A percentile compares a stretch with the other conserved stretches of the same genome.
These are phyloP conservation scores for Torrubiella hemipterigena DNA, from an alignment of 2,329 filamentous ascomycete species.

Conservation along the genomic window DNA sequence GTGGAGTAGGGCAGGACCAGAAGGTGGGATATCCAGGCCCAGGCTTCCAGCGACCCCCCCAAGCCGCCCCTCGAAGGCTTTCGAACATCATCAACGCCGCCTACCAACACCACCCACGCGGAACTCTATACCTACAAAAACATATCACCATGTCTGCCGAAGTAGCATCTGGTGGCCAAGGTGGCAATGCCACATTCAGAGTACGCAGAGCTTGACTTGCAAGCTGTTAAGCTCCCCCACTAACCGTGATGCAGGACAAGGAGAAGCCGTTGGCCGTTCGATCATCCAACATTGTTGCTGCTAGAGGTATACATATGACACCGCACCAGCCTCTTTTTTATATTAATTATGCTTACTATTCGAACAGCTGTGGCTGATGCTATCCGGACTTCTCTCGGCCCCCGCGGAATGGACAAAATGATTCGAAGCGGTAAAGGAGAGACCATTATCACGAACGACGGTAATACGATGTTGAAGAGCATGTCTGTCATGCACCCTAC, in stretches of 20 bases:
- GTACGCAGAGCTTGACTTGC: conserved; percentile 26
- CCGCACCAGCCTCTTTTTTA: conserved; percentile 2
- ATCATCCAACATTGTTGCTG: conserved; percentile 92
- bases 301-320: conserved; percentile 57
- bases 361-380: conserved; percentile 82
- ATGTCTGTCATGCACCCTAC: conserved; percentile 99
- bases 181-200: conserved; percentile 44
- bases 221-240: conserved; percentile 24
- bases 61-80: background rate
- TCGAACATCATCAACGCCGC: no score
- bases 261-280: conserved; percentile 98
- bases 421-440: conserved; percentile 94
- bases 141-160: conserved; percentile 24
- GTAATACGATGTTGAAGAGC: conserved; percentile 97
- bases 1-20: conserved; percentile 24
- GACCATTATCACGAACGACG: conserved; percentile 98
- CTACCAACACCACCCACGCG: conserved; percentile 10
- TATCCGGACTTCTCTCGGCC: conserved; percentile 90
- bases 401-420: conserved; percentile 99
- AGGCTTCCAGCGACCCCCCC: conserved; percentile 16
- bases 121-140: conserved; percentile 2
- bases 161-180: conserved; percentile 19
- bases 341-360: conserved; percentile 9
- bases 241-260: conserved; percentile 52
- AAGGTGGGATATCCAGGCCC: conserved; percentile 24